Conservation (phyloP, 257 asterid species). For the Thymus quinquecostatus region DNA sequence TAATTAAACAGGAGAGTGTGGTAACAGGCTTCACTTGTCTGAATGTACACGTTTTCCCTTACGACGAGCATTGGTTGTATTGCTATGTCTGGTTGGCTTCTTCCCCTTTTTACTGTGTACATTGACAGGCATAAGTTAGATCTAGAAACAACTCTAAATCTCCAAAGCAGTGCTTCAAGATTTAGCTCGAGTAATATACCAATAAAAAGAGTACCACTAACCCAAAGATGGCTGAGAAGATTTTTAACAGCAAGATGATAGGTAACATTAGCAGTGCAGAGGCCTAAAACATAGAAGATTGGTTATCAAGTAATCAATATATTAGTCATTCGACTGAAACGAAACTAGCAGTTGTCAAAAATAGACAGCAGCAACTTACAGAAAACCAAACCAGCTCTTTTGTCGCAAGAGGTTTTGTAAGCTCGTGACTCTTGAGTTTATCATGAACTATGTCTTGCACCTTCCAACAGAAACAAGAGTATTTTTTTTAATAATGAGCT, state of each 20-base stretch:
- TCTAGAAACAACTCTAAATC: slow-evolving; percentile 5
- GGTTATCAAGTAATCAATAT: slow-evolving; percentile 16
- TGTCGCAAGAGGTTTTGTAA: slow-evolving; percentile 72
- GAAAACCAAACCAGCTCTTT: slow-evolving; percentile 86
- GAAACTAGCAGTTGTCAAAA: slow-evolving; percentile 7
- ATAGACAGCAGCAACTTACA: slow-evolving; percentile 47
- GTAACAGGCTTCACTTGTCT: slow-evolving; percentile 39
- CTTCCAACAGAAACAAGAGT: slow-evolving; percentile 42
- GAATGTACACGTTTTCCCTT: slow-evolving; percentile 55
- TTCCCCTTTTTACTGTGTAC: slow-evolving; percentile 42
- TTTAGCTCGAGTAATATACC: slow-evolving; percentile 16
- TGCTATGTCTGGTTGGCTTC: slow-evolving; percentile 37
- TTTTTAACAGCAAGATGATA: slow-evolving; percentile 44
- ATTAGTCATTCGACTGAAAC: background rate
- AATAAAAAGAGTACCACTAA: slow-evolving; percentile 33
- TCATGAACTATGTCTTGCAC: slow-evolving; percentile 70
- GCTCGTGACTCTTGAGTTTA: slow-evolving; percentile 72
- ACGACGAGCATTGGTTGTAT: slow-evolving; percentile 46
- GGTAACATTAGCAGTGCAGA: slow-evolving; percentile 57
- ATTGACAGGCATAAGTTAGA: slow-evolving; percentile 2
- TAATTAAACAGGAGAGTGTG: slow-evolving; percentile 22
- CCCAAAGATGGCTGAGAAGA: slow-evolving; percentile 46
- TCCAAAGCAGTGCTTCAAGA: slow-evolving; percentile 5
- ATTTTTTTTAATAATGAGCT: slow-evolving; percentile 17
- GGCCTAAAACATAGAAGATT: slow-evolving; percentile 42